phyloP scores from a whole-genome alignment of 345 rosid genomes.

The Aegle marmelos region DNA sequence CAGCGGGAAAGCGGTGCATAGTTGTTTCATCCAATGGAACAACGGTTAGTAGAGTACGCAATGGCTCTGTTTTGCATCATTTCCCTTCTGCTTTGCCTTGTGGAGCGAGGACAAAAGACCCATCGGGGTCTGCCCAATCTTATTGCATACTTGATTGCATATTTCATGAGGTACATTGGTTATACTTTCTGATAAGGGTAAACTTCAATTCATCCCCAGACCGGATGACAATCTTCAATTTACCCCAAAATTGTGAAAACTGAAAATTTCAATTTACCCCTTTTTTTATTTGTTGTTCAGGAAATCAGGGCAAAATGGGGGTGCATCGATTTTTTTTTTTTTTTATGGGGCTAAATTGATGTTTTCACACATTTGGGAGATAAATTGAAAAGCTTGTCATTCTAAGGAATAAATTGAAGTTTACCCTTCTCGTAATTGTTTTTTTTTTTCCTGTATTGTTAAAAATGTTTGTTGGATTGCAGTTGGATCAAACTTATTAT shows the following conservation, averaged over 20 bases:
- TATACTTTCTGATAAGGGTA: neutral
- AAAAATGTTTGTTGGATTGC: constrained; percentile 21
- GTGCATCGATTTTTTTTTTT: too few species aligned
- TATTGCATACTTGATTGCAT: constrained; percentile 92
- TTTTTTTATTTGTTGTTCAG: too few species aligned
- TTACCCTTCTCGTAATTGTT: neutral
- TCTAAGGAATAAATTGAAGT: too few species aligned
- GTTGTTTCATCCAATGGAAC: constrained; percentile 80
- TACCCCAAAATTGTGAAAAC: too few species aligned
- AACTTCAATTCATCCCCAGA: too few species aligned
- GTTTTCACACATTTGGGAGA: too few species aligned
- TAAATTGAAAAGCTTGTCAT: too few species aligned
- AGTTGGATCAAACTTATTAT: constrained; percentile 86
- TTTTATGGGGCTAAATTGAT: too few species aligned
- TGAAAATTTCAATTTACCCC: too few species aligned
- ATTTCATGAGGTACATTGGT: constrained; percentile 73
- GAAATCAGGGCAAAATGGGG: too few species aligned
- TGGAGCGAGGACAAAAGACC: constrained; percentile 66
- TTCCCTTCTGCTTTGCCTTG: constrained; percentile 85
- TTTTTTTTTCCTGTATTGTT: neutral
- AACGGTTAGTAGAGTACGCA: constrained; percentile 73
- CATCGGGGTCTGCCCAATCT: constrained; percentile 62
- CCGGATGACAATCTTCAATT: too few species aligned
- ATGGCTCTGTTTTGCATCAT: constrained; percentile 71
- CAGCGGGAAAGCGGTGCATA: constrained; percentile 85